These are phyloP conservation scores for Claviceps paspali DNA, from an alignment of 2,329 filamentous ascomycete genomes.

Conservation along the genomic window DNA sequence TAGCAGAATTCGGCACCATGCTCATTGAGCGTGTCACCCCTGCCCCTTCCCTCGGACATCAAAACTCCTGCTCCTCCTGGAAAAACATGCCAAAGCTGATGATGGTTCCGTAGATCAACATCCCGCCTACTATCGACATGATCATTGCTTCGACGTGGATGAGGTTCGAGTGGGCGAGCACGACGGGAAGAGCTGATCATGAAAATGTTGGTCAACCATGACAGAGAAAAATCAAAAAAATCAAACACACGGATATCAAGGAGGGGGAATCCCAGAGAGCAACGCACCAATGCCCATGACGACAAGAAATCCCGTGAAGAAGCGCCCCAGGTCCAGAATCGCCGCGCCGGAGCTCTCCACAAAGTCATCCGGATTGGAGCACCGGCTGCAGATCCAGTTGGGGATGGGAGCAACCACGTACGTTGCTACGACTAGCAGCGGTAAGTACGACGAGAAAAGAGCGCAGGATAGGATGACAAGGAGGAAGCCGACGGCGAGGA, in stretches of 20 bases:
- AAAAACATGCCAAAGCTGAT: conserved; percentile 98
- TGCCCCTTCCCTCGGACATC: too few species aligned
- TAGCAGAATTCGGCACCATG: too few species aligned
- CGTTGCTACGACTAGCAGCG: conserved; percentile 86
- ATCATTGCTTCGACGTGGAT: conserved; percentile 77
- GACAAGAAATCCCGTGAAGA: conserved; percentile 88
- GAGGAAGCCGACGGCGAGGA: conserved; percentile 95
- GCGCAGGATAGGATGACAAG: conserved; percentile 97
- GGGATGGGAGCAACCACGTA: conserved; percentile 88
- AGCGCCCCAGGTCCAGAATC: conserved; percentile 83
- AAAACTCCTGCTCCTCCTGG: conserved; percentile 94
- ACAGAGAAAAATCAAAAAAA: too few species aligned
- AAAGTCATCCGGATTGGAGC: conserved; percentile 88
- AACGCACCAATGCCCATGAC: conserved; percentile 87
- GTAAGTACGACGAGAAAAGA: conserved; percentile 87
- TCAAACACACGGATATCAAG: too few species aligned
- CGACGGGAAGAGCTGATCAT: conserved; percentile 59
- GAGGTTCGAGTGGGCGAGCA: conserved; percentile 74
- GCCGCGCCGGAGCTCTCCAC: conserved; percentile 71
- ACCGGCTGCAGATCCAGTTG: conserved; percentile 89
- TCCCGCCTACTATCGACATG: conserved; percentile 85
- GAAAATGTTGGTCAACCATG: neutral
- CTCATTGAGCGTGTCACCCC: too few species aligned
- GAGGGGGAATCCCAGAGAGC: too few species aligned
- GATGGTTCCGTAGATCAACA: conserved; percentile 95